Percentiles rank a stretch among this genome's conserved stretches.
phyloP scores from a whole-genome alignment of 805 yeast species.

The Candida insectorum region DNA sequence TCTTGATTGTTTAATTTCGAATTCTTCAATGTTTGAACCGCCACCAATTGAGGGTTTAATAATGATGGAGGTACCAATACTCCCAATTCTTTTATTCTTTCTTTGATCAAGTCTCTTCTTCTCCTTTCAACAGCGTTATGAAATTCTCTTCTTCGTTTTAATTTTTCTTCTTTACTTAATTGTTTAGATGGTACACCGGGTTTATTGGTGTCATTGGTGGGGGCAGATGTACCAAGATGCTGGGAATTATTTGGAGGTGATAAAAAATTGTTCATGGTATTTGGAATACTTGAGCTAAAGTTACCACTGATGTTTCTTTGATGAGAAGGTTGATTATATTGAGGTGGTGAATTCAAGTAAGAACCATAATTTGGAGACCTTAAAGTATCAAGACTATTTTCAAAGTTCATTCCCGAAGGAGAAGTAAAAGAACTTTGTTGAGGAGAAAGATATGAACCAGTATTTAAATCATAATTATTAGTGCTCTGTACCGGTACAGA shows the following conservation, averaged over 20 bases:
- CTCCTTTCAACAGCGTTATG: conserved; percentile 95
- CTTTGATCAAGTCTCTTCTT: conserved; percentile 86
- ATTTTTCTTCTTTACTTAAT: conserved; percentile 61
- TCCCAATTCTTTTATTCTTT: conserved; percentile 81
- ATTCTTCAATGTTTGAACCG: conserved; percentile 39
- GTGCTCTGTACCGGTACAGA: conserved; percentile 21
- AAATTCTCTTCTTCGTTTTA: conserved; percentile 76
- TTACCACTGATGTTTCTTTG: conserved; percentile 7
- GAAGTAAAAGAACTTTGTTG: conserved; percentile 27
- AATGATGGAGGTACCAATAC: conserved; percentile 75
- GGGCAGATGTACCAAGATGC: conserved; percentile 31
- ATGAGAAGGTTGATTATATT: conserved; percentile 12
- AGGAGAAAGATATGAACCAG: conserved; percentile 35
- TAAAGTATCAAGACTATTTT: conserved; percentile 32
- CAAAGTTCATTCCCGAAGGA: conserved; percentile 24
- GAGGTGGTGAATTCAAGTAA: conserved; percentile 39
- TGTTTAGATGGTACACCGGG: conserved; percentile 26
- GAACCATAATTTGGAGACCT: conserved; percentile 27
- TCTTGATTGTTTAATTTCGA: conserved; percentile 27
- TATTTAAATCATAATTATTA: conserved; percentile 18
- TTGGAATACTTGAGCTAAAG: conserved; percentile 24
- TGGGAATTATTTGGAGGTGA: conserved; percentile 21
- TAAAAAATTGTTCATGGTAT: conserved; percentile 14
- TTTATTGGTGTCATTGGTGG: conserved; percentile 9
- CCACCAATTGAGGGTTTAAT: conserved; percentile 44